These are phyloP conservation scores for Euphorbia pulcherrima DNA, from an alignment of 345 rosid species.

Conservation along the genomic window DNA sequence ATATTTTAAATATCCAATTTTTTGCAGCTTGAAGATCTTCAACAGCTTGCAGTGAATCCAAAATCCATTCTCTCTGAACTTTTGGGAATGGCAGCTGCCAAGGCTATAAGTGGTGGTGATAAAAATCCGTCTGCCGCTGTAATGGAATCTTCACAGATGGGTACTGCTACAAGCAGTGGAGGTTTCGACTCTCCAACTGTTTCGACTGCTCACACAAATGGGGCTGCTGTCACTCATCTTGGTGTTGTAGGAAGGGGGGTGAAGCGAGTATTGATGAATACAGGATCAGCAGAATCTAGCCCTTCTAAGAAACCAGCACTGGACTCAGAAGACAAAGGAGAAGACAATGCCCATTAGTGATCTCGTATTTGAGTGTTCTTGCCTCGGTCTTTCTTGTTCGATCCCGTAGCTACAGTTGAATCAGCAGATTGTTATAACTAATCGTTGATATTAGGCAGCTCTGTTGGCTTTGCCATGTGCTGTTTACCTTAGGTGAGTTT, in stretches of 20 bases:
- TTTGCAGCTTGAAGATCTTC: conserved; percentile 90
- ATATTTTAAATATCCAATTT: conserved; percentile 13
- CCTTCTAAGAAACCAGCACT: conserved; percentile 52
- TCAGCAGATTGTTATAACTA: neutral
- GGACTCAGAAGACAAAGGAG: conserved; percentile 47
- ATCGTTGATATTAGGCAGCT: too few relatives aligned
- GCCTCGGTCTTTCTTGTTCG: neutral
- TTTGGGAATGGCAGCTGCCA: conserved; percentile 57
- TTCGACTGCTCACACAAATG: conserved; percentile 76
- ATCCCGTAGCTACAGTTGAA: neutral
- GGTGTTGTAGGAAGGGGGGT: conserved; percentile 96
- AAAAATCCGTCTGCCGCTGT: conserved; percentile 38
- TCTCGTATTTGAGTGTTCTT: neutral
- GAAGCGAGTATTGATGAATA: conserved; percentile 60
- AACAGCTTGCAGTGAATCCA: conserved; percentile 60
- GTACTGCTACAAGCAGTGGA: conserved; percentile 35
- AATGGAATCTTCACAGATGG: conserved; percentile 62
- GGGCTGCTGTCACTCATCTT: conserved; percentile 61
- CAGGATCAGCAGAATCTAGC: conserved; percentile 46
- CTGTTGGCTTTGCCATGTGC: neutral
- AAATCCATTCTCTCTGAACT: conserved; percentile 66
- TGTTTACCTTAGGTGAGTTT: too few relatives aligned
- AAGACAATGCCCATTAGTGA: conserved; percentile 35
- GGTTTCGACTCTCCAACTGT: conserved; percentile 58
- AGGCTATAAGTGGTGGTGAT: conserved; percentile 37